Base-by-base conservation (phyloP, 2,329 filamentous ascomycete genomes). In the Aspergillus fijiensis region DNA sequence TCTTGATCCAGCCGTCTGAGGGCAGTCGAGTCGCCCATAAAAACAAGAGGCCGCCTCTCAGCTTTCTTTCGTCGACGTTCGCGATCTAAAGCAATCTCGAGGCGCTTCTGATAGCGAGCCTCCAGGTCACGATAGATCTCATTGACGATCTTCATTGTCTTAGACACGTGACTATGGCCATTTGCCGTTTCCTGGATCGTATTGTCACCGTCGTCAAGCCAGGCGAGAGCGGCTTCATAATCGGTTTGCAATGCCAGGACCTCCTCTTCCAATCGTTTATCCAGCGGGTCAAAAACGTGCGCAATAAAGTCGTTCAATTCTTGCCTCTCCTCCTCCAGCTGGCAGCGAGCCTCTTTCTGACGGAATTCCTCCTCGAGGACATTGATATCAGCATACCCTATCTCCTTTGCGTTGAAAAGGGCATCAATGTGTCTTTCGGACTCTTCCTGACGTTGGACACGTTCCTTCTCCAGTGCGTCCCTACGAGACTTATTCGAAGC, bases 381-480 rank as follows among this genome's bases (percentile, higher is more conserved):
- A 42, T 80, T 80, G 65, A 86, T 83, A 52, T 85, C 83, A 12
- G 82, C 82, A 68, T 86, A 85, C 0, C 82, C 82, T 49, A 86
- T 85, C 63, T 84, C 80, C 57, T 85, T 80, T 52, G 78, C 79
- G 63, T 85, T 81, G 72, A 85, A 86, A 1, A 85, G 74, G 1
- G 77, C 76, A 63, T 85, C 81, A 33, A 83, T 83, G 51, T 78
- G 76, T n/a, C 72, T 73, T 64, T 85, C 82, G 2, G 79, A 81
- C 62, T 83, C 79, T 57, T 82, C 79, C 67, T 83, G 81, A 14
- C 84, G 80, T 56, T 71, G 71, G 60, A 76, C 75, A 4, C 82
- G 81, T 45, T 82, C 81, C 27, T 73, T 73, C 10, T 84, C 82
- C 35, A 82, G 69, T 58, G 78, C 75, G 33, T 76, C 74, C 35